A percentile compares a stretch with the other conserved stretches of the same genome.
phyloP scores from a whole-genome alignment of 2,329 filamentous ascomycete genomes.

The Lachnellula hyalina region DNA sequence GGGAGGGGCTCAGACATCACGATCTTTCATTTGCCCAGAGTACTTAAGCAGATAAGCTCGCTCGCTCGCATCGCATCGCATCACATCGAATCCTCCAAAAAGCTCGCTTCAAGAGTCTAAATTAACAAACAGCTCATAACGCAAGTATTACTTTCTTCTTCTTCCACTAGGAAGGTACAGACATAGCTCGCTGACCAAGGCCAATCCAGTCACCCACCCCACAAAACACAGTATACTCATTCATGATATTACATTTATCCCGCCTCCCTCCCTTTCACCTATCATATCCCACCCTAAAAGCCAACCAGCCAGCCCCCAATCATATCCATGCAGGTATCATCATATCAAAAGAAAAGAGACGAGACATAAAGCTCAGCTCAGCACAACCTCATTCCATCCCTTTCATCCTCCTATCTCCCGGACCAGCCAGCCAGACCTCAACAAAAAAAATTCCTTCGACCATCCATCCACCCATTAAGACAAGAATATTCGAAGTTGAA shows the following conservation, averaged over 20 bases:
- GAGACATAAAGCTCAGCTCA: background rate
- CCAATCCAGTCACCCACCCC: too few species aligned
- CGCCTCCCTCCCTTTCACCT: background rate
- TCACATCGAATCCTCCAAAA: too few species aligned
- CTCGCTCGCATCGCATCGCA: too few species aligned
- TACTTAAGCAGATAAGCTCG: too few species aligned
- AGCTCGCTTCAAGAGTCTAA: too few species aligned
- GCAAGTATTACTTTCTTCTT: background rate
- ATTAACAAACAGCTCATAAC: too few species aligned
- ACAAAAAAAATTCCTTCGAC: background rate
- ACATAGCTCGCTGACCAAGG: background rate
- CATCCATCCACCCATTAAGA: slow-evolving; percentile 8
- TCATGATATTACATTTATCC: slow-evolving; percentile 24
- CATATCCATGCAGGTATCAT: slow-evolving; percentile 8
- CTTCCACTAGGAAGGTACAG: background rate
- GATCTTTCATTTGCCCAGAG: too few species aligned
- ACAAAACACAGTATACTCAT: slow-evolving; percentile 5
- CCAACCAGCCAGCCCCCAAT: background rate
- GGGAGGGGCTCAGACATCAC: too few species aligned
- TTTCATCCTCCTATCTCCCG: slow-evolving; percentile 2
- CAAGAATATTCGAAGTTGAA: slow-evolving; percentile 7
- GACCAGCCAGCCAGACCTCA: slow-evolving; percentile 13
- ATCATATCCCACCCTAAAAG: background rate
- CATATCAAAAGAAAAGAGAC: slow-evolving; percentile 1
- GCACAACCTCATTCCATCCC: background rate